Percentiles rank a stretch among this genome's conserved stretches.
Evolutionary conservation across 495 filamentous ascomycete species (phyloP).

Genomic region (Trichoderma virens): DNA sequence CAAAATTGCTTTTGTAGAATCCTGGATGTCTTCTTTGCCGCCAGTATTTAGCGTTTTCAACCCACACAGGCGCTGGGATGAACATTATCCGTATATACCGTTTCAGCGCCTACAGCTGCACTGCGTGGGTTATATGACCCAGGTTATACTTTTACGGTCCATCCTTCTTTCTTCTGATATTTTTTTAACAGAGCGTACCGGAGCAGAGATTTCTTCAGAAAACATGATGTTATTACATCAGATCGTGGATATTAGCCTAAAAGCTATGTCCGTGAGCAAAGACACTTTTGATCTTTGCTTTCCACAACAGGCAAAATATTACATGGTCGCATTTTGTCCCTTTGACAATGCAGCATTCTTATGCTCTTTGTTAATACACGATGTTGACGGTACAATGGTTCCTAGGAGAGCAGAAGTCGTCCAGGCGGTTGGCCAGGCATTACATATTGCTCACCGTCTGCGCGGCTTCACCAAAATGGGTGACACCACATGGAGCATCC

Average conservation of each 20-base stretch:
- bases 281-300: slow-evolving; percentile 1
- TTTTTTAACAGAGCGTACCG: neutral
- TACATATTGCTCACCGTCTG: neutral
- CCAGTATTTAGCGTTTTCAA: neutral
- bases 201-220: neutral
- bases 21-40: neutral
- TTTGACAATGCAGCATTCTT: neutral
- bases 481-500: neutral
- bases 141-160: neutral
- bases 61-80: neutral
- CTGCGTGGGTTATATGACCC: neutral
- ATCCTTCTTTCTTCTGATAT: neutral
- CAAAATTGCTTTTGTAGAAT: neutral
- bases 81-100: neutral
- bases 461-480: neutral
- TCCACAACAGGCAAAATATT: neutral
- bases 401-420: neutral
- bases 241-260: neutral
- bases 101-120: neutral
- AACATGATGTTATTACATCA: neutral
- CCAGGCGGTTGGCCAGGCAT: neutral
- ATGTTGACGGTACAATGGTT: neutral
- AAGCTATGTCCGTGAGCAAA: slow-evolving; percentile 2
- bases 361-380: neutral
- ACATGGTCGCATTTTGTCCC: neutral